Percentiles rank a stretch among this genome's conserved stretches.
Evolutionary conservation across 2,329 filamentous ascomycete species (phyloP).

Genomic region (Ascochyta viciae-villosae): DNA sequence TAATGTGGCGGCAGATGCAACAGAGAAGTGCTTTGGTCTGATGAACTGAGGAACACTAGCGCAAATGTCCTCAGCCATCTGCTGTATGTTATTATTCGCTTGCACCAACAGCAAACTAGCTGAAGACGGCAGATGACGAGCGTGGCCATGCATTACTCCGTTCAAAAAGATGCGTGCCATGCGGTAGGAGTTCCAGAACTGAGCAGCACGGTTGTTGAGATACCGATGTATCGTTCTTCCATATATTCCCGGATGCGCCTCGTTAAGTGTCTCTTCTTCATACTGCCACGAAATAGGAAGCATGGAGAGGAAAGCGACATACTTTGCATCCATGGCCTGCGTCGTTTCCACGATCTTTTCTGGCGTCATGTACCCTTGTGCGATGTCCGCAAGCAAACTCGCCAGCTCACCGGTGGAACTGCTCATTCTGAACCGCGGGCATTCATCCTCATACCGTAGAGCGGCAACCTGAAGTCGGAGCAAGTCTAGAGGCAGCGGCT

Average conservation of each 20-base stretch:
- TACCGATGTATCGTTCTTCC: constrained; percentile 14
- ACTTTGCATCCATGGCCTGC: constrained; percentile 11
- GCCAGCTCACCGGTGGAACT: constrained; percentile 12
- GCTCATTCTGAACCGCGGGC: constrained; percentile 9
- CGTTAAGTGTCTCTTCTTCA: background rate
- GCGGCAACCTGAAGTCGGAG: constrained; percentile 11
- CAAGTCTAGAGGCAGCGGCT: constrained; percentile 11
- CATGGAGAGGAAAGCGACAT: background rate
- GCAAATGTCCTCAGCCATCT: constrained; percentile 19
- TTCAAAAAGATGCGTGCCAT: constrained; percentile 29
- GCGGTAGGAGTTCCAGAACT: constrained; percentile 28
- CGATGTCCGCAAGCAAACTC: constrained; percentile 7
- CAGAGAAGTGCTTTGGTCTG: background rate
- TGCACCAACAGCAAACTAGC: background rate
- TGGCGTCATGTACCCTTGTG: constrained; percentile 1
- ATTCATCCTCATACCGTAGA: background rate
- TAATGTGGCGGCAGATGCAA: constrained; percentile 13
- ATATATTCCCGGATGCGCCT: background rate
- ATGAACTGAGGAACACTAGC: constrained; percentile 19
- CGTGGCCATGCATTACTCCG: constrained; percentile 12
- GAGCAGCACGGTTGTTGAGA: constrained; percentile 13
- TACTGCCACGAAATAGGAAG: constrained; percentile 13
- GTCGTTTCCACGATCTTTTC: constrained; percentile 6
- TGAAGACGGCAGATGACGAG: background rate
- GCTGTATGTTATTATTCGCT: background rate